phyloP scores from a whole-genome alignment of 2,329 filamentous ascomycete genomes.

The Reticulascus tulasneorum region DNA sequence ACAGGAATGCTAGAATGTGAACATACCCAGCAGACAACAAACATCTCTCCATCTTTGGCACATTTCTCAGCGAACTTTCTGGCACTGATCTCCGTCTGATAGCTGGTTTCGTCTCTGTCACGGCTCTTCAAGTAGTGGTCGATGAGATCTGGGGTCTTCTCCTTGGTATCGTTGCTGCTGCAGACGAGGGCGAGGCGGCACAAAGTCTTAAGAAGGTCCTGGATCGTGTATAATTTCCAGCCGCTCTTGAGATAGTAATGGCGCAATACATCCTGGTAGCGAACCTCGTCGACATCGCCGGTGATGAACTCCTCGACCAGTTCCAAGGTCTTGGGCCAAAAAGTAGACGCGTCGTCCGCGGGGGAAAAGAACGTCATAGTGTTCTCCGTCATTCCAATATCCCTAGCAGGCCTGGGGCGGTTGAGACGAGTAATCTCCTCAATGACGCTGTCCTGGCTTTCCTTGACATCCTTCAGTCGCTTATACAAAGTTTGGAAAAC shows the following conservation, averaged over 20 bases:
- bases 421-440: conserved; percentile 71
- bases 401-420: conserved; percentile 73
- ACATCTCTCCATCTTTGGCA: conserved; percentile 88
- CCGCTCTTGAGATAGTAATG: conserved; percentile 88
- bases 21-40: conserved; percentile 84
- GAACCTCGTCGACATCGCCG: conserved; percentile 73
- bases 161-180: conserved; percentile 80
- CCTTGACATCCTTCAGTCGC: conserved; percentile 78
- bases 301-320: conserved; percentile 84
- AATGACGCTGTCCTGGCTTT: conserved; percentile 67
- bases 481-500: conserved; percentile 90
- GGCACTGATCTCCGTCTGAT: conserved; percentile 83
- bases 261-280: conserved; percentile 86
- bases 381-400: conserved; percentile 80
- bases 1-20: conserved; percentile 20
- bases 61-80: conserved; percentile 90
- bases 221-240: conserved; percentile 90
- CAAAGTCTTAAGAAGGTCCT: conserved; percentile 79
- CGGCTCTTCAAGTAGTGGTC: conserved; percentile 81
- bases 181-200: conserved; percentile 79
- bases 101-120: conserved; percentile 79
- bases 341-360: conserved; percentile 58
- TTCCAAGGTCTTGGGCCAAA: conserved; percentile 80
- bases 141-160: conserved; percentile 89
- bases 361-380: conserved; percentile 72